Evolutionary conservation across 345 rosid species (phyloP).

Genomic region (Moringa oleifera): DNA sequence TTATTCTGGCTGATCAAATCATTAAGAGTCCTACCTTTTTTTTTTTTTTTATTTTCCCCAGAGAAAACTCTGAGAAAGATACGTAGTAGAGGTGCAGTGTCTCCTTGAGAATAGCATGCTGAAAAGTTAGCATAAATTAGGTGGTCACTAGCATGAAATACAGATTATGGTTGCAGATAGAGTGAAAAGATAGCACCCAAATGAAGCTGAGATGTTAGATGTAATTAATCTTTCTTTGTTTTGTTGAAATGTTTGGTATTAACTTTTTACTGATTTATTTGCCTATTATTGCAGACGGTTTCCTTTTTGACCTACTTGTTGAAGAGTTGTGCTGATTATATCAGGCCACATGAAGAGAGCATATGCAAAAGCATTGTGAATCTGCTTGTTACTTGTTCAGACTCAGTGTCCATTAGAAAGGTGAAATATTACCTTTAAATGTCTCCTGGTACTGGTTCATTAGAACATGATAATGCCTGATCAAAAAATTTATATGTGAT

Average conservation of each 20-base stretch:
- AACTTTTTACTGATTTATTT: slow-evolving; percentile 17
- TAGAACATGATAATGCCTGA: too few relatives aligned
- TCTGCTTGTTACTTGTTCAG: slow-evolving; percentile 97
- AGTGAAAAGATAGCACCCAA: neutral
- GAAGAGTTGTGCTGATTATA: slow-evolving; percentile 95
- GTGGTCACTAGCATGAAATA: too few relatives aligned
- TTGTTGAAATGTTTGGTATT: neutral
- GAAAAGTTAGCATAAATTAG: neutral
- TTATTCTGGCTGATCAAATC: neutral
- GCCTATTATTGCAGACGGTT: slow-evolving; percentile 66
- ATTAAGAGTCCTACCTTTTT: too few relatives aligned
- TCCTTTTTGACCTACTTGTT: slow-evolving; percentile 91
- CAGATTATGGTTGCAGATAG: neutral
- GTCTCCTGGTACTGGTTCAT: slow-evolving; percentile 6
- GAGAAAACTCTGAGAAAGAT: neutral
- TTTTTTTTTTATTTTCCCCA: too few relatives aligned
- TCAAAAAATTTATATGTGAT: slow-evolving; percentile 11
- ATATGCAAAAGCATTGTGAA: slow-evolving; percentile 97
- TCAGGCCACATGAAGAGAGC: slow-evolving; percentile 95
- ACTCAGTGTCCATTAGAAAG: slow-evolving; percentile 93
- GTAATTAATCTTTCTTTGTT: neutral
- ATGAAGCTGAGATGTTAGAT: neutral
- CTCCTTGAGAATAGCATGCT: neutral
- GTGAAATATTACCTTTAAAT: slow-evolving; percentile 28
- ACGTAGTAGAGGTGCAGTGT: neutral